Base-by-base conservation (phyloP, 2,329 filamentous ascomycete species). In the Alternaria gaisen region DNA sequence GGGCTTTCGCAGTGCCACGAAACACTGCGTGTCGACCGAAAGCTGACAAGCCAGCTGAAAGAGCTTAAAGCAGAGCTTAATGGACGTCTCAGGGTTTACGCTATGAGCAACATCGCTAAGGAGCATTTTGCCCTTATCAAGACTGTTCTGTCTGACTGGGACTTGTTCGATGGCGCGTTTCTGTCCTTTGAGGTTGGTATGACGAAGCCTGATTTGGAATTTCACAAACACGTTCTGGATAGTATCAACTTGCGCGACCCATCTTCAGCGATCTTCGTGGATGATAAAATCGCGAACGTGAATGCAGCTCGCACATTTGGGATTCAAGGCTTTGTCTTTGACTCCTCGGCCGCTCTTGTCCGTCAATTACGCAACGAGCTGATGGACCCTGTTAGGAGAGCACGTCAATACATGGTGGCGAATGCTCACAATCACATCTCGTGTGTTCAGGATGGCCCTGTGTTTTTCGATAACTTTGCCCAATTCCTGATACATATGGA, bases 191-290 rank as follows among this genome's bases (percentile, higher is more conserved):
- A 67, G 1, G 68, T 69, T 22, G 77, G 77, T 20, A 74, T 74
- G 67, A 69, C 74, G 16, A 80, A 80, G 63, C 78, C 77, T 12
- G 72, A 77, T 22, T 59, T 68, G 4, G 56, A 60, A 3, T 81
- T 78, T 64, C 80, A 77, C 63, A 56, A 58, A 12, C 60, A 75
- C 44, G 75, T 79, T 7, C 64, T 80, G 11, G 40, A 71, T 2
- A 56, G 67, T 0, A 68, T 72, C 16, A 51, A 57, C 2, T n/a
- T 59, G 5, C 24, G 55, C 2, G 34, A 61, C 6, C 61, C 69
- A 1, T 56, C 65, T 14, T 48, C 69, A 5, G 61, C 63, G 1
- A 57, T 77, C 2, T 74, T 78, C 34, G 65, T 78, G 2, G 77
- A 78, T 52, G 74, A 77, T 26, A 70, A 69, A 28, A 26, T 63